phyloP scores from a whole-genome alignment of 148 eudicot species.

The Camellia lanceoleosa region DNA sequence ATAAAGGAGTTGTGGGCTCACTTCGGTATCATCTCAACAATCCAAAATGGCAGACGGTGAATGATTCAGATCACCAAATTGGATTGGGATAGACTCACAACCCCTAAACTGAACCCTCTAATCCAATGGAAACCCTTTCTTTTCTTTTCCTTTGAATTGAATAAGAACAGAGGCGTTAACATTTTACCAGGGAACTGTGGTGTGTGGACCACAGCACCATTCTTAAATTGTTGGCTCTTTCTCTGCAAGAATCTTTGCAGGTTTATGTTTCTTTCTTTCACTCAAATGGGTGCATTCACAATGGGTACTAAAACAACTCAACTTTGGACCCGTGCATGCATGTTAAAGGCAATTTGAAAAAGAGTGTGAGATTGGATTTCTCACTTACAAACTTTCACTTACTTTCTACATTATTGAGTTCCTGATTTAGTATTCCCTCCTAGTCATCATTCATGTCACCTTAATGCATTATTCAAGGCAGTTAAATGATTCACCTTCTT shows the following conservation, averaged over 20 bases:
- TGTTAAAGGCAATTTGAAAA: background rate
- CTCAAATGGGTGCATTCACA: background rate
- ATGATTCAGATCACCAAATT: too few species aligned
- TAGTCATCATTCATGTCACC: slow-evolving; percentile 12
- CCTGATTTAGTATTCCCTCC: slow-evolving; percentile 8
- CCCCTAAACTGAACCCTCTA: too few species aligned
- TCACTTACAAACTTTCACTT: background rate
- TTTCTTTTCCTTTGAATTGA: background rate
- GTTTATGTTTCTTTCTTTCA: background rate
- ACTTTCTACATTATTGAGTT: slow-evolving; percentile 10
- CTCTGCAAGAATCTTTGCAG: slow-evolving; percentile 11
- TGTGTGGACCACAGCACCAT: slow-evolving; percentile 15
- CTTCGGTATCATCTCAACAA: too few species aligned
- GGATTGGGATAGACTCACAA: too few species aligned
- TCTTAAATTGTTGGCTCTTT: slow-evolving; percentile 9
- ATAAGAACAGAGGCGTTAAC: background rate
- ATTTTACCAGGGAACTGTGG: background rate
- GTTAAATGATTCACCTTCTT: slow-evolving; percentile 3
- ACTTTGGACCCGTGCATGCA: slow-evolving; percentile 12
- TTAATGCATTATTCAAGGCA: background rate
- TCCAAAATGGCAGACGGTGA: too few species aligned
- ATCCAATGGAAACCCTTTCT: too few species aligned
- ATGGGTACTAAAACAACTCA: slow-evolving; percentile 3
- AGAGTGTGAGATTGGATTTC: slow-evolving; percentile 10
- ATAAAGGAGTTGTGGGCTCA: too few species aligned